Base-by-base conservation (phyloP, 129 eudicot genomes). In the Silybum marianum region DNA sequence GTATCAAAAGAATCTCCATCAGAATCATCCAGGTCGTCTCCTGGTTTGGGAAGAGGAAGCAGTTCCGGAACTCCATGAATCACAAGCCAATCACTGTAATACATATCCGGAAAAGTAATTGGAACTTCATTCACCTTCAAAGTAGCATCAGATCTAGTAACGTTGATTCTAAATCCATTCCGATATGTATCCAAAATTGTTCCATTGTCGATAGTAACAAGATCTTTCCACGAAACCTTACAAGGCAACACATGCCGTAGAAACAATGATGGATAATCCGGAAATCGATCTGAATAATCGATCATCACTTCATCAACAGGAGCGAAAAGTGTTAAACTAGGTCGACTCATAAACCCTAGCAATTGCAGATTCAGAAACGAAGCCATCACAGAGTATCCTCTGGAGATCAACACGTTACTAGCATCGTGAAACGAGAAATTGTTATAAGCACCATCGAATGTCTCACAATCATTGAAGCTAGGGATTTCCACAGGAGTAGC, bases 341-440 rank as follows among this genome's bases (percentile, higher is more conserved):
- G 78, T 9, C 54, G 39, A 7, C 62, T 80, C 12, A 24, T 11
- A 71, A 75, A 76, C 5, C 90, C 87, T 23, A 83, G 10, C 80
- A 91, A 66, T 72, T 91, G 96, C 46, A 91, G 42, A 18, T 89
- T 93, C 0, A 91, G 86, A 84, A 89, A 89, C 36, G 90, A 79
- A 44, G 93, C 91, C 83, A 89, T 85, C 3, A 82, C 62, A 14
- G 90, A 84, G 66, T 79, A 88, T 6, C 91, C 93, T 39, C 86
- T 76, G 7, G 93, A 78, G 21, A 81, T 89, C 82, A 91, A 12
- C 48, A 46, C 79, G 36, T 42, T 78, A 9, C 88, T 77, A 19
- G 91, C 89, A 23, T 87, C 92, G n/a, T 22, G 23, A 60, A 83
- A 83, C 10, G 86, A 42, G 70, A 60, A 28, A 65, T 65, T 65